Base-by-base conservation (phyloP, 148 eudicot species). In the Fagopyrum esculentum region DNA sequence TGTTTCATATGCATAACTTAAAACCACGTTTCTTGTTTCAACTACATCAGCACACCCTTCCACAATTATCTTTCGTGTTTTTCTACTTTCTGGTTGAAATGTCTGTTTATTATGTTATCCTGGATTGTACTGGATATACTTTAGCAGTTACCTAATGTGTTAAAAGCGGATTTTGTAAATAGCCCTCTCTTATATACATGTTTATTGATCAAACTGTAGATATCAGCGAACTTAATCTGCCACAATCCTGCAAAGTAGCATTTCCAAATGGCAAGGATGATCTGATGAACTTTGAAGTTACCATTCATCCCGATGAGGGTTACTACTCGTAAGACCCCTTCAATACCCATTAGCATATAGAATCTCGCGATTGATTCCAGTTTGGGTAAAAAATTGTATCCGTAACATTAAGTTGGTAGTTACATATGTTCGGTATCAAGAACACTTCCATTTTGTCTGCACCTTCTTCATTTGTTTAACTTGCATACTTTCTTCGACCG, bases 231-330 rank as follows among this genome's bases (percentile, higher is more conserved):
- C 79, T 92, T 69, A 92, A 92, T 75, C 83, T 92, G 56, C 97
- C 97, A 15, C 83, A 85, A 72, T 79, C 87, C 6, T 92, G 97
- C 74, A 81, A 66, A 82, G 86, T 90, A 22, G 74, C 87, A 16
- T 92, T 92, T 81, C 91, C 93, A 40, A 90, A 86, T 78, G 97
- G 96, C 45, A 87, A 84, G 83, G 97, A 92, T 73, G 93, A 92
- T 47, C 86, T 92, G 74, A 92, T 92, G 97, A 88, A 84, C 81
- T 90, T 92, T 81, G 97, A 92, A 84, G 95, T 92, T 71, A 85
- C 88, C 9, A 83, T 92, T 54, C 85, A 83, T 43, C 97, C 97
- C 55, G 96, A 92, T 76, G 97, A 92, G 64, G 97, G 97, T 74
- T 92, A 83, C 73, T 92, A 92, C 80, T 1, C 77, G 97, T 92